Percentiles rank a stretch among this genome's conserved stretches.
These are phyloP conservation scores for Bretschneidera sinensis DNA, from an alignment of 345 rosid genomes.

Conservation along the genomic window DNA sequence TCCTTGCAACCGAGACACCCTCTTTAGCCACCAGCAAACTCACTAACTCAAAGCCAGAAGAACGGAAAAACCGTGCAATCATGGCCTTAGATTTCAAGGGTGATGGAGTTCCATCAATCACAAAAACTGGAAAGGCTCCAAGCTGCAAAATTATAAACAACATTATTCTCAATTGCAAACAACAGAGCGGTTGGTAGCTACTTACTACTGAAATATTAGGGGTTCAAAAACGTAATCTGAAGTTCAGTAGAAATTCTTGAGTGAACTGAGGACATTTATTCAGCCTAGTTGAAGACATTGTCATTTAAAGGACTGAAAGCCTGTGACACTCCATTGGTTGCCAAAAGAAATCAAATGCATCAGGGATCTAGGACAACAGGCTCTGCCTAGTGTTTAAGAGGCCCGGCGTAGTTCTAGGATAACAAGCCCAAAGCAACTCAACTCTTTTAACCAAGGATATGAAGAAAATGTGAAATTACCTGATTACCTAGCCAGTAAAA, in stretches of 20 bases:
- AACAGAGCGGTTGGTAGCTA: no score
- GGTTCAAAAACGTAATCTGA: background rate
- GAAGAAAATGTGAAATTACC: background rate
- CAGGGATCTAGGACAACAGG: no score
- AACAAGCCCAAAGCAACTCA: no score
- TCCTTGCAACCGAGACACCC: conserved; percentile 67
- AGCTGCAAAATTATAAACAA: conserved; percentile 41
- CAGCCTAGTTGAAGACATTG: background rate
- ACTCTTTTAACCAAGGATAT: background rate
- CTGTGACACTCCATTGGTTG: no score
- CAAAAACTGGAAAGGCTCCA: conserved; percentile 87
- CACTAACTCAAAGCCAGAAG: conserved; percentile 47
- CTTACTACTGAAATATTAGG: background rate
- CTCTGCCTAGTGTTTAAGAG: no score
- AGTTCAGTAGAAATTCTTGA: background rate
- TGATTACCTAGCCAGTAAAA: no score
- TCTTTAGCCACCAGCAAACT: conserved; percentile 33
- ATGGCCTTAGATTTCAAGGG: conserved; percentile 73
- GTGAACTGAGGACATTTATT: background rate
- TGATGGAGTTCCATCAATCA: conserved; percentile 85
- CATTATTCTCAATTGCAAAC: no score
- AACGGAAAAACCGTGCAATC: conserved; percentile 53
- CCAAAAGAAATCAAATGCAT: no score
- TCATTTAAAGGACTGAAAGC: no score
- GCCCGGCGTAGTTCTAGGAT: no score